Base-by-base conservation (phyloP, 2,329 filamentous ascomycete species). In the Lachnellula cervina region DNA sequence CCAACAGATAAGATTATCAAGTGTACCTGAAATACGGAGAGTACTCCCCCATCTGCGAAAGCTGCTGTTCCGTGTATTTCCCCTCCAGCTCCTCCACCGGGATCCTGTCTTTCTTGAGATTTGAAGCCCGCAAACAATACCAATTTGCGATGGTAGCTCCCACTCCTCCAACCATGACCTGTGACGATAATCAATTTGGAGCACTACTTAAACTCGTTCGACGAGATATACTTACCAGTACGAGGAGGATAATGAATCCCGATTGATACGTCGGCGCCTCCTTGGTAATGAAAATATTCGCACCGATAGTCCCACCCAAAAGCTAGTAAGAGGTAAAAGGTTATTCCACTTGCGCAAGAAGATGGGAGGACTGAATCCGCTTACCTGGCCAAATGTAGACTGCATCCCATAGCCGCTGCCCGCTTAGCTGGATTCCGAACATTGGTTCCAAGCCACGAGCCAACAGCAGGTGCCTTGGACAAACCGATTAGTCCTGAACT, bases 401-500 rank as follows among this genome's bases (percentile, higher is more conserved):
- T 69, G 63, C 68, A 62, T 21, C 66, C 69, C 21, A 68, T 56
- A 14, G 61, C 62, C 7, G 68, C 59, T 17, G 66, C 64, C 9
- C 67, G 61, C 55, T 68, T 68, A 35, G 66, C 34, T 63, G 23
- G 58, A 48, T n/a, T 50, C 21, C 8, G 57, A 55, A 40, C 69
- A 56, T 59, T 70, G 67, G 59, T 70, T 69, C 47, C 57, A 56
- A 43, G 19, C 37, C 91, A 91, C 95, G 2, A 85, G 21, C 58
- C 58, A 8, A 60, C 58, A 38, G 52, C 52, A 16, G 58, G 58
- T 8, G 47, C 58, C 44, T 58, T 5, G 5, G 3, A 38, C 2
- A 35, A 46, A 7, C 11, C n/a, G 7, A 46, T 37, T 21, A 23
- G 84, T 60, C 96, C 89, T 0, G 89, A 94, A 17, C 9, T 9